These are phyloP conservation scores for Chlorella sp. DNA, from an alignment of 139 green algal species.

Conservation along the genomic window DNA sequence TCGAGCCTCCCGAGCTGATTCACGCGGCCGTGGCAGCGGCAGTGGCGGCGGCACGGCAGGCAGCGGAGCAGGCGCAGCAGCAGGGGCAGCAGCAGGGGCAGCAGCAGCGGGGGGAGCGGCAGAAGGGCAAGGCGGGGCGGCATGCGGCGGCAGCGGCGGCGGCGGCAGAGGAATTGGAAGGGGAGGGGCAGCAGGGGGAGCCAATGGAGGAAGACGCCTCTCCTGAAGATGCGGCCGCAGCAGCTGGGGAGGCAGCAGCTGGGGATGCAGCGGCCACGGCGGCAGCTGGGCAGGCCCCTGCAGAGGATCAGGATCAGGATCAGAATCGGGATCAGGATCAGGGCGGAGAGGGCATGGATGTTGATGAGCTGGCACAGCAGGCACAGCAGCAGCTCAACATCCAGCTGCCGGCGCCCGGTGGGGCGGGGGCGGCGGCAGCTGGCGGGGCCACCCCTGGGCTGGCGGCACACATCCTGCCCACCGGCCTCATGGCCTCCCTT, in stretches of 20 bases:
- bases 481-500: neutral
- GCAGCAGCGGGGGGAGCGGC: neutral
- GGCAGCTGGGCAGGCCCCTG: neutral
- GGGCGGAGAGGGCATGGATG: neutral
- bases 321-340: too few relatives aligned
- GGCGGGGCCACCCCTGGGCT: neutral
- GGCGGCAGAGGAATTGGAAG: neutral
- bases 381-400: neutral
- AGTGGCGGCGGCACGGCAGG: neutral
- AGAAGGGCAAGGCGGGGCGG: neutral
- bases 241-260: neutral
- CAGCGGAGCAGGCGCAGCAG: slow-evolving; percentile 6
- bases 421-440: neutral
- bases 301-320: neutral
- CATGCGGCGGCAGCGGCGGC: neutral
- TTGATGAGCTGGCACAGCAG: neutral
- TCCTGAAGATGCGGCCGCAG: too few relatives aligned
- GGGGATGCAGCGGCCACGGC: neutral
- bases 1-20: neutral
- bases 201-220: too few relatives aligned
- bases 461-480: slow-evolving; percentile 1
- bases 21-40: neutral
- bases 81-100: slow-evolving; percentile 17
- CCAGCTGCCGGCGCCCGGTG: neutral
- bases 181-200: too few relatives aligned